Percentiles rank a stretch among this genome's conserved stretches.
Evolutionary conservation across 1,284 basidiomycete species (phyloP).

Genomic region (Pyrrhoderma noxium): DNA sequence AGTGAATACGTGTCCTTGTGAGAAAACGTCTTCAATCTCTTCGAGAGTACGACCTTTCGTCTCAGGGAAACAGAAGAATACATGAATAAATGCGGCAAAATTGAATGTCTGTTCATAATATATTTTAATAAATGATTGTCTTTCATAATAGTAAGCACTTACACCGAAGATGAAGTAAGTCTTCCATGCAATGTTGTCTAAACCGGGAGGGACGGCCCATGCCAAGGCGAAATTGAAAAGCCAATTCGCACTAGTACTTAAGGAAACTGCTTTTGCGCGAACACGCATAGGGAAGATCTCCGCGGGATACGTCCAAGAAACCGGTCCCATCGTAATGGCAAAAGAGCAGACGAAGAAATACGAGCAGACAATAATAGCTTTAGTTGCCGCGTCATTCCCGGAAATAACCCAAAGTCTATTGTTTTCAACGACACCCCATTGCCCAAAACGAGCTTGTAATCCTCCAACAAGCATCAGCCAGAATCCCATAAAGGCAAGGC

Average conservation of each 20-base stretch:
- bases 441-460: constrained; percentile 59
- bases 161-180: constrained; percentile 63
- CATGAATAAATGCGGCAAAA: constrained; percentile 59
- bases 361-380: constrained; percentile 67
- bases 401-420: constrained; percentile 54
- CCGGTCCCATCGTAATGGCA: constrained; percentile 71
- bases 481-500: constrained; percentile 63
- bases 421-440: constrained; percentile 45
- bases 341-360: constrained; percentile 72
- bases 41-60: constrained; percentile 66
- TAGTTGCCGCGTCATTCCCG: constrained; percentile 48
- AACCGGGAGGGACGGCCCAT: constrained; percentile 53
- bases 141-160: constrained; percentile 20
- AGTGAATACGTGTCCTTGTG: constrained; percentile 57
- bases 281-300: constrained; percentile 49
- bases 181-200: constrained; percentile 36
- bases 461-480: constrained; percentile 73
- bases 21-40: constrained; percentile 71
- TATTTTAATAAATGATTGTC: background rate
- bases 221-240: constrained; percentile 68
- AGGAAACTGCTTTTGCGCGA: constrained; percentile 14
- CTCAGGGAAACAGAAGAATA: constrained; percentile 71
- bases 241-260: constrained; percentile 48
- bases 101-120: constrained; percentile 46
- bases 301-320: constrained; percentile 63